Percentiles rank a stretch among this genome's conserved stretches.
Conservation (phyloP, 306 rosid genomes). For the Comarum palustre region DNA sequence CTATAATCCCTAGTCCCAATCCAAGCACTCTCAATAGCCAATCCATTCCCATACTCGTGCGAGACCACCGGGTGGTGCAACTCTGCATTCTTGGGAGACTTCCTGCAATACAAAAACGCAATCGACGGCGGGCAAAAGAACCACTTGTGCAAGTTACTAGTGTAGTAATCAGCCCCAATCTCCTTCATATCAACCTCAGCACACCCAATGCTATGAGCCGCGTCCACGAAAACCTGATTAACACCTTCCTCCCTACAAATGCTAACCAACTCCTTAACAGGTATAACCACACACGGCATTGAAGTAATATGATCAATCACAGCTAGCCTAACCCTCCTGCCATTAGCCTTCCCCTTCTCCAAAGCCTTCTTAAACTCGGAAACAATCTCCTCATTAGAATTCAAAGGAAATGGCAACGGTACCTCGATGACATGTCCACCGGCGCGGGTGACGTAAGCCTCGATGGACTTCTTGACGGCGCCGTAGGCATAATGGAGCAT, state of each 20-base stretch:
- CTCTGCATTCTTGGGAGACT: conserved; percentile 36
- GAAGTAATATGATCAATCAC: conserved; percentile 96
- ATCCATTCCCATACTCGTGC: conserved; percentile 91
- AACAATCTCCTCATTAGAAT: conserved; percentile 63
- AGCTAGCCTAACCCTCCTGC: conserved; percentile 71
- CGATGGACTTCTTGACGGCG: conserved; percentile 80
- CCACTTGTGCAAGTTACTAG: conserved; percentile 96
- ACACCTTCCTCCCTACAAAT: conserved; percentile 97
- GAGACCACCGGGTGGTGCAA: conserved; percentile 97
- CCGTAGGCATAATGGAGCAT: conserved; percentile 96
- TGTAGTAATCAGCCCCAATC: conserved; percentile 92
- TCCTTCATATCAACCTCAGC: conserved; percentile 78
- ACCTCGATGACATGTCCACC: conserved; percentile 87
- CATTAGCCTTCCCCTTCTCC: conserved; percentile 63
- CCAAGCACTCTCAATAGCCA: conserved; percentile 94
- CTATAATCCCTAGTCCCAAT: conserved; percentile 97
- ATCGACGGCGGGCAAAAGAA: conserved; percentile 91
- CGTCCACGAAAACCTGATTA: conserved; percentile 84
- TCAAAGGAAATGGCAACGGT: conserved; percentile 78
- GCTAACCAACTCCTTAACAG: conserved; percentile 68
- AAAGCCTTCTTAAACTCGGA: conserved; percentile 67
- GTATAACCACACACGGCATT: conserved; percentile 88
- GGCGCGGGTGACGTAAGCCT: conserved; percentile 81
- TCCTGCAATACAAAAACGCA: conserved; percentile 67
- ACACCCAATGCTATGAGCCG: conserved; percentile 95